Evolutionary conservation across 495 filamentous ascomycete genomes (phyloP).

Genomic region (Hypoxylon trugodes): DNA sequence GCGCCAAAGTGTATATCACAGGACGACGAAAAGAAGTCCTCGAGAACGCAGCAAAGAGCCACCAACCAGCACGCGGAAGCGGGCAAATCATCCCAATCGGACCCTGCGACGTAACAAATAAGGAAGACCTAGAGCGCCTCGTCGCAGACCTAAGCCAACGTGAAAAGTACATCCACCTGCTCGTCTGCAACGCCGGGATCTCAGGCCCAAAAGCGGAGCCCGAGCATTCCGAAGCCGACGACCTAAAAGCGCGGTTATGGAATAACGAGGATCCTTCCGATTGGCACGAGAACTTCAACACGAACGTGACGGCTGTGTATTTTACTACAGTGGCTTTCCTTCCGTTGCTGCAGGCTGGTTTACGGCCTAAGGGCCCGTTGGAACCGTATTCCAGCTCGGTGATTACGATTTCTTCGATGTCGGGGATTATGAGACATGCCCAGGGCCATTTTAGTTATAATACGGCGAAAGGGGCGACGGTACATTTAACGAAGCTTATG

Average conservation of each 20-base stretch:
- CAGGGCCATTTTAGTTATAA: slow-evolving; percentile 67
- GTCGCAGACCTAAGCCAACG: slow-evolving; percentile 58
- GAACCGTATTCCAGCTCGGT: slow-evolving; percentile 59
- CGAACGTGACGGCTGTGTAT: slow-evolving; percentile 68
- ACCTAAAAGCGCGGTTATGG: slow-evolving; percentile 55
- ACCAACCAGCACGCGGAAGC: slow-evolving; percentile 40
- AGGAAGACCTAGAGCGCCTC: slow-evolving; percentile 63
- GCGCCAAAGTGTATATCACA: slow-evolving; percentile 72
- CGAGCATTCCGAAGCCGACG: slow-evolving; percentile 48
- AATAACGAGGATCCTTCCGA: slow-evolving; percentile 54
- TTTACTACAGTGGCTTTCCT: slow-evolving; percentile 71
- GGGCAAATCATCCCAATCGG: slow-evolving; percentile 49
- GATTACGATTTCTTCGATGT: slow-evolving; percentile 66
- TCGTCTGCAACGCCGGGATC: slow-evolving; percentile 71
- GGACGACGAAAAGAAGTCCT: slow-evolving; percentile 66
- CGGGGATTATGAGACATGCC: slow-evolving; percentile 61
- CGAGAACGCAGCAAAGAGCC: slow-evolving; percentile 54
- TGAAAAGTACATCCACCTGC: slow-evolving; percentile 65
- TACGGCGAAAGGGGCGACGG: slow-evolving; percentile 66
- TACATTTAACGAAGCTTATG: slow-evolving; percentile 70
- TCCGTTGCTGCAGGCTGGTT: slow-evolving; percentile 59
- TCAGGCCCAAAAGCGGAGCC: slow-evolving; percentile 54
- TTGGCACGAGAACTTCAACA: slow-evolving; percentile 61
- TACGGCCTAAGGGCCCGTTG: slow-evolving; percentile 51
- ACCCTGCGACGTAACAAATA: slow-evolving; percentile 70